Evolutionary conservation across 2,329 filamentous ascomycete genomes (phyloP), one percentile per base, ranked within the genome.

Genomic region (Pseudocercospora musae): DNA sequence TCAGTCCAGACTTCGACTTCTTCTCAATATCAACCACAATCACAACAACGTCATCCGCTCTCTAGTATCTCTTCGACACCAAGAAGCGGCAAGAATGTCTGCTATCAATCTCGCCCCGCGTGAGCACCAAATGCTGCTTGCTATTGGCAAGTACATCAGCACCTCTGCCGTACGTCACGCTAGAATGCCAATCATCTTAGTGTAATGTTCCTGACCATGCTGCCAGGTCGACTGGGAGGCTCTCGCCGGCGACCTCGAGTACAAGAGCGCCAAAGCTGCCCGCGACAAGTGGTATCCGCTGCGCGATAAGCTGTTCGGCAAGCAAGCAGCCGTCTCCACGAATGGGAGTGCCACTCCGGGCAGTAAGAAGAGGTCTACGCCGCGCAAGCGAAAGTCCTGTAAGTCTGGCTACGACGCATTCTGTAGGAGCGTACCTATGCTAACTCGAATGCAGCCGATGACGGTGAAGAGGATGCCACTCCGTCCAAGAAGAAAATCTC

Each of bases 71-170:
- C 37, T n/a, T 40, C 37, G 37, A 40, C 5, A 2, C 10, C 15
- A n/a, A 15, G 37, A n/a, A 37, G 33, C 31, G 13, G 29, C 29
- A 8, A 50, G 18, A 13, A 69, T 70, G 66, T 50, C 68, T 3
- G 15, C 58, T 8, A 57, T 66, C 57, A 63, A 64, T 37, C 64
- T 70, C 40, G 59, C 65, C 25, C 60, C 64, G 6, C 65, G 65
- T 13, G 64, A 71, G 58, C 49, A 58, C 18, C 62, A 68, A 58
- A 63, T 71, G 13, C 66, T 71, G 5, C 21, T 9, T 27, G 9
- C 18, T 40, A 20, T 55, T 18, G 54, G 46, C 44, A 23, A 56
- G 18, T 57, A 54, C n/a, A 31, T 53, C 25, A 44, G 46, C 21
- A 25, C 54, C 13, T 21, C 52, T 37, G 15, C 53, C 20, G 53